phyloP scores from a whole-genome alignment of 2,329 filamentous ascomycete species.

The Cryphonectria radicalis region DNA sequence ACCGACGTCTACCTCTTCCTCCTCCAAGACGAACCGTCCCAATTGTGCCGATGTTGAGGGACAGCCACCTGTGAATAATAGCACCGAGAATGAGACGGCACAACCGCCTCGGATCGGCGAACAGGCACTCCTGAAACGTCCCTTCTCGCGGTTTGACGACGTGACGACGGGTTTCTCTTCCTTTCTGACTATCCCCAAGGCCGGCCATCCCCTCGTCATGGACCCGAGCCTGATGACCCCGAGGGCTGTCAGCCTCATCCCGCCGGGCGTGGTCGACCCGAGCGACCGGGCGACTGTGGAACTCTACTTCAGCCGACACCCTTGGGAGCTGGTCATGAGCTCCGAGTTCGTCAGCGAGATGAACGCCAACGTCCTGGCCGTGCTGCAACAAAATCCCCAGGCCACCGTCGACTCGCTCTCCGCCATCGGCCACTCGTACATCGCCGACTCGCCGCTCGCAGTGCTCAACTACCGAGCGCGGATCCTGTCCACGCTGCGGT shows the following conservation, averaged over 20 bases:
- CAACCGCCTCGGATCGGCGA: not conserved
- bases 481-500: conserved; percentile 36
- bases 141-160: conserved; percentile 5
- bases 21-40: not conserved
- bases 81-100: conserved; percentile 5
- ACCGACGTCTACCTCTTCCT: conserved; percentile 6
- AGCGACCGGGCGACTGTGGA: conserved; percentile 37
- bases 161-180: not conserved
- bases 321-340: conserved; percentile 37
- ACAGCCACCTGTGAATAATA: not conserved
- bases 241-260: conserved; percentile 30
- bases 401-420: conserved; percentile 37
- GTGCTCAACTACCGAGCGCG: conserved; percentile 37
- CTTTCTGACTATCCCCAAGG: not conserved
- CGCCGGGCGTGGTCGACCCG: conserved; percentile 34
- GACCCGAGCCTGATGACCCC: conserved; percentile 10
- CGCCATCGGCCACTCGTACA: conserved; percentile 38
- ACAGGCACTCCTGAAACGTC: not conserved
- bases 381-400: conserved; percentile 37
- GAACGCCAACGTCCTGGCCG: conserved; percentile 38
- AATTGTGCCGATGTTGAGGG: not conserved
- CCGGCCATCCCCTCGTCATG: conserved; percentile 16
- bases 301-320: conserved; percentile 39
- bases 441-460: conserved; percentile 32
- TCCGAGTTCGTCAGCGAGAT: conserved; percentile 39